Evolutionary conservation across 768 basidiomycete species (phyloP).

Genomic region (Suillus subaureus): DNA sequence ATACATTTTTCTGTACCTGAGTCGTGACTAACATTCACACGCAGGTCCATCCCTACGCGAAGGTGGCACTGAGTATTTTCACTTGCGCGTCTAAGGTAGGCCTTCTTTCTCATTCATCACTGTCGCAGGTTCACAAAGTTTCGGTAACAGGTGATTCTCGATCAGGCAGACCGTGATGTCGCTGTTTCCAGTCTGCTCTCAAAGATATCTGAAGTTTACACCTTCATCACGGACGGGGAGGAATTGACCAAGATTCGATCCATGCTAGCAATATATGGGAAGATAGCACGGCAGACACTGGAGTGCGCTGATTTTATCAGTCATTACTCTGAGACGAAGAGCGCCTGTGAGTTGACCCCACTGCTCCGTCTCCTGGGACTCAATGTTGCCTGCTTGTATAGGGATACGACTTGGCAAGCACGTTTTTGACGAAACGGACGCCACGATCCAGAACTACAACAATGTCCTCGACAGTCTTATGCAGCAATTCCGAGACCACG

Average conservation of each 20-base stretch:
- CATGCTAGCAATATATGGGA: background rate
- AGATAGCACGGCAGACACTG: slow-evolving; percentile 17
- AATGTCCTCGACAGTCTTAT: slow-evolving; percentile 6
- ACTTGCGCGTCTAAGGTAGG: background rate
- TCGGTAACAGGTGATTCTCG: background rate
- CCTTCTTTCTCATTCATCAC: no score
- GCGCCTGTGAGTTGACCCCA: slow-evolving; percentile 17
- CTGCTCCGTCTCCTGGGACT: rapidly evolving
- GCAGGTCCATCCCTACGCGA: background rate
- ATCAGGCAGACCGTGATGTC: background rate
- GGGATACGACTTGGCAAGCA: slow-evolving; percentile 6
- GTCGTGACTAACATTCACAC: background rate
- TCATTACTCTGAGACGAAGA: slow-evolving; percentile 28
- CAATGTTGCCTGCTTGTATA: background rate
- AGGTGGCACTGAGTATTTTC: background rate
- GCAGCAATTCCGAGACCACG: slow-evolving; percentile 3
- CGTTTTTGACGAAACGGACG: background rate
- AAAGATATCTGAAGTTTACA: background rate
- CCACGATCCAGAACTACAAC: background rate
- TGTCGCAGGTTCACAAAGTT: rapidly evolving
- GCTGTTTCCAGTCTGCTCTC: background rate
- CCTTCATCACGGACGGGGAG: slow-evolving; percentile 4
- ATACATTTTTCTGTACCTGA: background rate
- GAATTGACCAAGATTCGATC: background rate
- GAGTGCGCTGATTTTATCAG: slow-evolving; percentile 32